Evolutionary conservation across 768 basidiomycete genomes (phyloP), one percentile per base, ranked within the genome.

Genomic region (Dendrothele bispora): DNA sequence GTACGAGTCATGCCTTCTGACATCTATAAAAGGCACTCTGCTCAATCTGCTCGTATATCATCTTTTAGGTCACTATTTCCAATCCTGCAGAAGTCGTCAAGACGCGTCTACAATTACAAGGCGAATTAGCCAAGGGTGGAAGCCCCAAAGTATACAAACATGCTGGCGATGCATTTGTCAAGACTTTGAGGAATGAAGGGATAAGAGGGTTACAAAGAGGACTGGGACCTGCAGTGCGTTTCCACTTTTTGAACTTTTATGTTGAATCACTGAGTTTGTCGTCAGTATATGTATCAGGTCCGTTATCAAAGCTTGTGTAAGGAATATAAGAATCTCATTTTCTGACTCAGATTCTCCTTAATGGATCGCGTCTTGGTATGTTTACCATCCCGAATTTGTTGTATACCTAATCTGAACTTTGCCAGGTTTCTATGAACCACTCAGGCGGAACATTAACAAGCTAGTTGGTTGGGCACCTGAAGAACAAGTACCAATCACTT

Each of bases 341-440:
- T 29, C 22, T 14, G 32, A 42, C 48, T 48, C 55, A 99, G 91
- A 86, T 95, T 40, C 76, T 97, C 24, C 71, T 98, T 55, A 98
- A 97, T 56, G 93, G 95, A 5, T 95, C 90, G 20, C 83, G 94
- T 48, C 72, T 97, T 47, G 91, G 91, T 91, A 55, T 21, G 60
- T 45, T 42, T 38, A 7, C 54, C 46, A 27, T 50, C 2, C 25
- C 26, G 17, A 22, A n/a, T 18, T 15, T 21, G 8, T 11, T 18
- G 18, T 21, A 25, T 20, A 29, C 18, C 27, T 18, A 8, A 26
- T 30, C 42, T 15, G 39, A 14, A 18, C 7, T 8, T 22, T 20
- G n/a, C 2, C 54, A 91, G 95, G 97, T 4, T 95, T 99, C 61
- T 99, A 97, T 62, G 97, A 99, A 62, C 95, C 95, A 2, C 80